Base-by-base conservation (phyloP, 495 filamentous ascomycete genomes). In the Penicillium chermesinum region DNA sequence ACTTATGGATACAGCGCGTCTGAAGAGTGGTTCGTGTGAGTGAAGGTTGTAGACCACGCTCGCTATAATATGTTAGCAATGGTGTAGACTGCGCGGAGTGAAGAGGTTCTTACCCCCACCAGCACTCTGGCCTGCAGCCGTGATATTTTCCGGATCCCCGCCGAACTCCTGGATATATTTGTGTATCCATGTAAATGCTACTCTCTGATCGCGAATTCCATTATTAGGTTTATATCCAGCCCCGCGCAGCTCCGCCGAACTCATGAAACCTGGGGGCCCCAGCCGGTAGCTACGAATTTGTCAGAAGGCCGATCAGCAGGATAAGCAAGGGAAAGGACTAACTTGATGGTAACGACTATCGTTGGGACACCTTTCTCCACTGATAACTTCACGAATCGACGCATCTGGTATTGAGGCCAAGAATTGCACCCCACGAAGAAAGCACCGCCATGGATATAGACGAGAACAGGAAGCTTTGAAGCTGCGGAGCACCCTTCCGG, bases 111-210 rank as follows among this genome's bases (percentile, higher is more conserved):
- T 54, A 50, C 72, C 82, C 17, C 72, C 84, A 10, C 85, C 85
- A 13, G 84, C 85, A 16, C 79, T 83, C n/a, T 75, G 77, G 34
- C 85, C 83, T 38, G 78, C 75, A 15, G 85, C 74, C 6, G 82
- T 80, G 9, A 88, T 76, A 50, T 84, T 82, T 5, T 74, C 58
- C 1, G 84, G 81, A 49, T 88, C 79, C 19, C 85, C 85, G 19
- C 84, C 85, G 54, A 89, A 88, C 43, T 61, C 57, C 7, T 43
- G 36, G 19, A 71, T 71, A 39, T 71, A 52, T 19, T 55, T 67
- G 14, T 57, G 58, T 12, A 69, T 65, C 67, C 67, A 71, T 38
- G 59, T 44, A 16, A 71, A 42, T 0, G 67, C 65, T 16, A 32
- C 41, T 1, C 25, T 21, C 22, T 43, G 41, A 15, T 43, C 41